Evolutionary conservation across 2,329 filamentous ascomycete species (phyloP).

Genomic region (Phialemonium atrogriseum): DNA sequence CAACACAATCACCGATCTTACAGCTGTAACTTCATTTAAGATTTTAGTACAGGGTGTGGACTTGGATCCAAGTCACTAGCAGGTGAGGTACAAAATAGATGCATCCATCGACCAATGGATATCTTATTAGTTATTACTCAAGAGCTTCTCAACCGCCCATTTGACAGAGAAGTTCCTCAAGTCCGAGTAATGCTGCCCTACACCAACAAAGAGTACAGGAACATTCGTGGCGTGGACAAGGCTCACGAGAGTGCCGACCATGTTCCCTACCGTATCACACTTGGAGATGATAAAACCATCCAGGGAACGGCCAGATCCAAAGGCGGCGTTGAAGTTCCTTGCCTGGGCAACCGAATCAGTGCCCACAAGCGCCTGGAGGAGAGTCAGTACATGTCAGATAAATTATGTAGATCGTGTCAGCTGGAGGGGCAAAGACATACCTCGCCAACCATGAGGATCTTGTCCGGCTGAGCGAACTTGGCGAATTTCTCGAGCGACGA

Average conservation of each 20-base stretch:
- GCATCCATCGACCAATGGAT: too few species aligned
- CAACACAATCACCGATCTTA: too few species aligned
- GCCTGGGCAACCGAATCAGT: slow-evolving; percentile 94
- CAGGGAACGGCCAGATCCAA: slow-evolving; percentile 69
- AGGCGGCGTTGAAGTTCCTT: slow-evolving; percentile 89
- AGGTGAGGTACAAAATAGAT: too few species aligned
- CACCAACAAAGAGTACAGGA: slow-evolving; percentile 84
- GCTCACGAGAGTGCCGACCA: slow-evolving; percentile 91
- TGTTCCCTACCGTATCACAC: slow-evolving; percentile 98
- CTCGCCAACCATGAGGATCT: slow-evolving; percentile 90
- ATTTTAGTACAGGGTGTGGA: too few species aligned
- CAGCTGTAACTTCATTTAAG: too few species aligned
- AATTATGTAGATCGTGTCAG: background rate
- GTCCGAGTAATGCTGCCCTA: slow-evolving; percentile 62
- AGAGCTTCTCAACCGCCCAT: slow-evolving; percentile 60
- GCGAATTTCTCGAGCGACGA: slow-evolving; percentile 95
- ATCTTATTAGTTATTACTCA: slow-evolving; percentile 37
- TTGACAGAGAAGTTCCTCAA: slow-evolving; percentile 61
- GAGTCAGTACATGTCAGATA: slow-evolving; percentile 6
- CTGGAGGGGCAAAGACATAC: slow-evolving; percentile 18
- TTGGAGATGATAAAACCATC: slow-evolving; percentile 99
- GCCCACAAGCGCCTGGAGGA: slow-evolving; percentile 68
- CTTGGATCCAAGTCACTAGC: too few species aligned
- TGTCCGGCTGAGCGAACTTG: slow-evolving; percentile 91
- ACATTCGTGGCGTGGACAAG: slow-evolving; percentile 97